Evolutionary conservation across 2,329 filamentous ascomycete genomes (phyloP).

Genomic region (Nigrograna mackinnonii): DNA sequence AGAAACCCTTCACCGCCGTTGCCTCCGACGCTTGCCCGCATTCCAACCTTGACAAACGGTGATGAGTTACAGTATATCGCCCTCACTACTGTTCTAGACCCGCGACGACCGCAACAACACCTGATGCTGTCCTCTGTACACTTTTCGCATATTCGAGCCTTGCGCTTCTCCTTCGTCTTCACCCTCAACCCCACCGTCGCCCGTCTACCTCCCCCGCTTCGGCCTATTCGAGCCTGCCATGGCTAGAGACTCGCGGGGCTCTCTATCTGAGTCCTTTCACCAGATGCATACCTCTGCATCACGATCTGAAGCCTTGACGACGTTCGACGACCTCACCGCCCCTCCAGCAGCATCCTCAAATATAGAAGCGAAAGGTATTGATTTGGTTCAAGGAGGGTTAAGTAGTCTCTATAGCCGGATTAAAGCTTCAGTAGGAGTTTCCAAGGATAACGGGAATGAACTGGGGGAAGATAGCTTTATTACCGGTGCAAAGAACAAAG

Average conservation of each 20-base stretch:
- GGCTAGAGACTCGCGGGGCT: constrained; percentile 25
- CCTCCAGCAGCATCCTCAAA: constrained; percentile 63
- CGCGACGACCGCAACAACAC: constrained; percentile 8
- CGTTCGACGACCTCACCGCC: constrained; percentile 88
- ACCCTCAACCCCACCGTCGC: constrained; percentile 4
- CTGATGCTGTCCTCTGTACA: constrained; percentile 20
- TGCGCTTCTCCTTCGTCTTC: constrained; percentile 6
- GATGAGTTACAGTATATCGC: no score
- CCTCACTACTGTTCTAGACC: no score
- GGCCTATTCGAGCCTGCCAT: constrained; percentile 18
- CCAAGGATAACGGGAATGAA: constrained; percentile 53
- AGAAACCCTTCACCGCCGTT: no score
- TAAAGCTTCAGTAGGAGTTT: constrained; percentile 77
- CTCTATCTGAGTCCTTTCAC: constrained; percentile 59
- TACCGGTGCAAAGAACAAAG: constrained; percentile 21
- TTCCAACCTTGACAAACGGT: no score
- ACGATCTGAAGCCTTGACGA: constrained; percentile 81
- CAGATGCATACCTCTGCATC: constrained; percentile 90
- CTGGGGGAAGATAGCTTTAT: constrained; percentile 27
- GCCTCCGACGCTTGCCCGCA: no score
- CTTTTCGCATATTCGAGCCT: not conserved
- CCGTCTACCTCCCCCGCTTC: constrained; percentile 1
- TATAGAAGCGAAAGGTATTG: constrained; percentile 71
- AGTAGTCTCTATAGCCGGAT: constrained; percentile 88
- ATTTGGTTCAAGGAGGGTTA: constrained; percentile 81